phyloP scores from a whole-genome alignment of 768 basidiomycete genomes.

The Leucosporidium creatinivorum region DNA sequence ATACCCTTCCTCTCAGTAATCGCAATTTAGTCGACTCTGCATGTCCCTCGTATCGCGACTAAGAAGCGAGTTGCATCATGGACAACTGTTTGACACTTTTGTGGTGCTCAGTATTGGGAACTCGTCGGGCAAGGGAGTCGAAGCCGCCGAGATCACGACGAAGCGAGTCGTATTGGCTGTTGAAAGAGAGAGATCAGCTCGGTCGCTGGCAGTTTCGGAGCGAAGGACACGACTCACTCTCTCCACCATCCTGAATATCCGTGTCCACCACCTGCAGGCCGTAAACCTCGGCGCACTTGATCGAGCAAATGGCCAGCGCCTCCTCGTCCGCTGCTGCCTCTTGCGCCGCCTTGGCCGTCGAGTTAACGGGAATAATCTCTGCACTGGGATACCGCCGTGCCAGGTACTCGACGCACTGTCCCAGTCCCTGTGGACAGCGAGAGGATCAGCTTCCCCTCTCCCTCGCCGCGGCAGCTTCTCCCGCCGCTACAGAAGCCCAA shows the following conservation, averaged over 20 bases:
- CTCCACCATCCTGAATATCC: constrained; percentile 34
- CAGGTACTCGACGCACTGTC: constrained; percentile 32
- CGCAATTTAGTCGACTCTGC: too few species aligned
- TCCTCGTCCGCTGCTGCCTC: constrained; percentile 11
- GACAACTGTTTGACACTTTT: too few species aligned
- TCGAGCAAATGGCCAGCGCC: constrained; percentile 33
- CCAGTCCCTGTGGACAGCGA: constrained; percentile 25
- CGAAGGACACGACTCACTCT: constrained; percentile 4
- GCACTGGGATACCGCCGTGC: constrained; percentile 12
- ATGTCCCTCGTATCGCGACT: too few species aligned
- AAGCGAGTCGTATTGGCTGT: constrained; percentile 33
- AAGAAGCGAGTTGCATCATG: too few species aligned
- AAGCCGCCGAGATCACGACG: constrained; percentile 11
- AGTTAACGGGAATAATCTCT: constrained; percentile 22
- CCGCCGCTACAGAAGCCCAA: not conserved
- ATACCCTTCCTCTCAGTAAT: too few species aligned
- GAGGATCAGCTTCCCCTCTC: not conserved
- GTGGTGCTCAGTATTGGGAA: too few species aligned
- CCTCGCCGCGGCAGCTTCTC: not conserved
- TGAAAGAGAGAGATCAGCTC: not conserved
- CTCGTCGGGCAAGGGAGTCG: too few species aligned
- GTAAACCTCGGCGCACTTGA: constrained; percentile 35
- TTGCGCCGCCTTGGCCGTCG: constrained; percentile 32
- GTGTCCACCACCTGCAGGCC: constrained; percentile 27
- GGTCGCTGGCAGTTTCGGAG: too few species aligned